Evolutionary conservation across 2,329 filamentous ascomycete genomes (phyloP), one percentile per base, ranked within the genome.

Genomic region (Thelonectria discophora): DNA sequence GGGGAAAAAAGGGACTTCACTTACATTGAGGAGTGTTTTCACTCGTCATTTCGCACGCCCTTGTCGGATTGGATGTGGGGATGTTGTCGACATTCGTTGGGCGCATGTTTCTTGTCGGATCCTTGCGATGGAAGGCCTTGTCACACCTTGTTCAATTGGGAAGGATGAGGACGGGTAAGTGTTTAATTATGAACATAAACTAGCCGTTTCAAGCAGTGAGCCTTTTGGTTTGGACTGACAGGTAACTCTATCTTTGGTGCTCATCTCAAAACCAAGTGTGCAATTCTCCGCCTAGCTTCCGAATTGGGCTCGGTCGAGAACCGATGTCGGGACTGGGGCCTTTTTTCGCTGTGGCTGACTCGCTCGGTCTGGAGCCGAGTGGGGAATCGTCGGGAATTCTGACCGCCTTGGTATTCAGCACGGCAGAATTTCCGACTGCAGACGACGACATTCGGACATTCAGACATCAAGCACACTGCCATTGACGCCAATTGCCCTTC

Each of bases 41-140:
- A 72, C 65, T 72, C 53, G 70, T 66, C 70, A 72, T 72, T 66
- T 70, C 62, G 67, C 11, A 37, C 34, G 34, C 34, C 68, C 67
- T 66, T 71, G 66, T 70, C 62, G 60, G 60, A 62, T 59, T 66
- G 47, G 59, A 52, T 65, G 70, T 70, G 70, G 70, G 67, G 69
- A 68, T 64, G 61, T 54, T 39, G 54, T 55, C 67, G 67, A 65
- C 64, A 70, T 59, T 65, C 69, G 62, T 64, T 70, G 57, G 63
- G 56, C 60, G 56, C 57, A 17, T 45, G 47, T 42, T 53, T 15
- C 17, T 48, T 10, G 27, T 6, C 11, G 59, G 59, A 65, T 58
- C 67, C 63, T 67, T 59, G 63, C 52, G 58, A 24, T 42, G 56
- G 62, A 69, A 59, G 8, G 42, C 48, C 40, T 47, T 47, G 45